phyloP scores from a whole-genome alignment of 441 rosid genomes.

The Adansonia rubrostipa region DNA sequence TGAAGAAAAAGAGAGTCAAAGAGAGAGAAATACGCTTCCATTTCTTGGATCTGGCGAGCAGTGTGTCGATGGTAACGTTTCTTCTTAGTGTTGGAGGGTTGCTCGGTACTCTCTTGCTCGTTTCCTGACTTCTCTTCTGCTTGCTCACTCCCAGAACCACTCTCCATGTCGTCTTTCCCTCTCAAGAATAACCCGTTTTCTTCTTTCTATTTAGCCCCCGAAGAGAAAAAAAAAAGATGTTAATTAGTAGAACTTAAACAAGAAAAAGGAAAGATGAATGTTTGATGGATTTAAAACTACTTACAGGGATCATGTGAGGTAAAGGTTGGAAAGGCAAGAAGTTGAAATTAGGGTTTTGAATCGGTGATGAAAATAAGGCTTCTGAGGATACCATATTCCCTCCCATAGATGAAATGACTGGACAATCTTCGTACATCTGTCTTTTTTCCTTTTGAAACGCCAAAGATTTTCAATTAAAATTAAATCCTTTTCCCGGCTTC shows the following conservation, averaged over 20 bases:
- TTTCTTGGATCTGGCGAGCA: conserved; percentile 87
- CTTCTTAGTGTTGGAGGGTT: conserved; percentile 51
- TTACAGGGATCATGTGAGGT: conserved; percentile 53
- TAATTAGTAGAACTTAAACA: neutral
- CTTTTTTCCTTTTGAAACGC: conserved; percentile 17
- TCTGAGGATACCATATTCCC: conserved; percentile 63
- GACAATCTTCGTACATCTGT: conserved; percentile 67
- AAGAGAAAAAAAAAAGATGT: neutral
- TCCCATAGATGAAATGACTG: conserved; percentile 63
- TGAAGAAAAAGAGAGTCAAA: neutral
- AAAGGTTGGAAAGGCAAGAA: conserved; percentile 59
- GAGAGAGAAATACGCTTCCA: conserved; percentile 72
- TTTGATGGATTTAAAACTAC: conserved; percentile 15
- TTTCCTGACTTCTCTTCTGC: conserved; percentile 71
- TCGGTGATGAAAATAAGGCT: conserved; percentile 51
- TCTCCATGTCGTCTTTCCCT: conserved; percentile 82
- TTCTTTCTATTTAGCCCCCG: conserved; percentile 23
- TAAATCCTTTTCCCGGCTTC: neutral
- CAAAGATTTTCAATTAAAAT: neutral
- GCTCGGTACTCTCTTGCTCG: conserved; percentile 54
- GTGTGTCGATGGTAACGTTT: conserved; percentile 93
- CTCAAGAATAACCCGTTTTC: conserved; percentile 57
- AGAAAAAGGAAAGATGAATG: neutral
- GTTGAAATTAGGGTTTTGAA: conserved; percentile 80
- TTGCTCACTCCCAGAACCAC: conserved; percentile 83